Evolutionary conservation across 208 protist species (phyloP).

Genomic region (Porcisia hertigi): DNA sequence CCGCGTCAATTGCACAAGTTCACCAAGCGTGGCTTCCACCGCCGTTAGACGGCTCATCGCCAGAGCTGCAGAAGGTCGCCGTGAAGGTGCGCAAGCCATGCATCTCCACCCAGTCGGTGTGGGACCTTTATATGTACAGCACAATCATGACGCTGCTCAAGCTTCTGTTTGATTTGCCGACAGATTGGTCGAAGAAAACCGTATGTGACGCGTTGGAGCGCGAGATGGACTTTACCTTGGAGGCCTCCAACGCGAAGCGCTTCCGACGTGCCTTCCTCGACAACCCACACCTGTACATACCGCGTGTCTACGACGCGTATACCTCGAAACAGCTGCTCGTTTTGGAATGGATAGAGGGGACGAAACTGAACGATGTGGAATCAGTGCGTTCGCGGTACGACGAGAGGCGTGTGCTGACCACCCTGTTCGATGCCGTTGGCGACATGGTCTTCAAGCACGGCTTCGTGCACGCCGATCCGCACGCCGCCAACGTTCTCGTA

Average conservation of each 20-base stretch:
- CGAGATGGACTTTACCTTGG: slow-evolving; percentile 86
- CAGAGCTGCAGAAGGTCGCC: slow-evolving; percentile 62
- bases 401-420: slow-evolving; percentile 49
- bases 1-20: slow-evolving; percentile 96
- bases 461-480: slow-evolving; percentile 94
- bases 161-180: slow-evolving; percentile 74
- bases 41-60: slow-evolving; percentile 15
- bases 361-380: slow-evolving; percentile 72
- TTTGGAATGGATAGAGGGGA: slow-evolving; percentile 93
- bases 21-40: slow-evolving; percentile 68
- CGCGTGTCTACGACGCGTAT: slow-evolving; percentile 51
- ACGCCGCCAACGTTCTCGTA: slow-evolving; percentile 94
- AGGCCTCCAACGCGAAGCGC: slow-evolving; percentile 69
- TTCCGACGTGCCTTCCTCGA: slow-evolving; percentile 47
- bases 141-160: slow-evolving; percentile 66
- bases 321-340: slow-evolving; percentile 81
- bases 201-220: slow-evolving; percentile 72
- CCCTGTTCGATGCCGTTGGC: slow-evolving; percentile 86
- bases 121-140: slow-evolving; percentile 81
- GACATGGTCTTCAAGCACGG: slow-evolving; percentile 95
- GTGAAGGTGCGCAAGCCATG: slow-evolving; percentile 95
- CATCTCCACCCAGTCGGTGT: slow-evolving; percentile 74
- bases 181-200: slow-evolving; percentile 66
- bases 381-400: slow-evolving; percentile 54
- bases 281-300: slow-evolving; percentile 61